Conservation (phyloP, 495 filamentous ascomycete genomes). For the Coniosporium apollinis region DNA sequence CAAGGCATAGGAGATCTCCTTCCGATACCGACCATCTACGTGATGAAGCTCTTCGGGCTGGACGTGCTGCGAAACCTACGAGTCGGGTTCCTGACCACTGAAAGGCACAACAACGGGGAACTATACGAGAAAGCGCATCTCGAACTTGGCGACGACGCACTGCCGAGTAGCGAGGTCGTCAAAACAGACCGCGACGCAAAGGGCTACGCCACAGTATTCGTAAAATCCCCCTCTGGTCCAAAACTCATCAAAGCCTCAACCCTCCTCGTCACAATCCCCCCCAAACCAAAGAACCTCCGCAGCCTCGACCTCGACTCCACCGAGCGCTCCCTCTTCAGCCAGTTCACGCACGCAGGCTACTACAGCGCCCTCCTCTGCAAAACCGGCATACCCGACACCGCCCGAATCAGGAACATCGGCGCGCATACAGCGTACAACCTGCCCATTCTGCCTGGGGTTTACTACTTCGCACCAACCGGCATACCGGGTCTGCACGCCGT, state of each 20-base stretch:
- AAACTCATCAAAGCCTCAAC: conserved; percentile 28
- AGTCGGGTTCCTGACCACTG: conserved; percentile 19
- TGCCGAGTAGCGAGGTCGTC: conserved; percentile 20
- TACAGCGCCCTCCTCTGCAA: conserved; percentile 28
- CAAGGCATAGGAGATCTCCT: conserved; percentile 28
- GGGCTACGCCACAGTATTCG: conserved; percentile 15
- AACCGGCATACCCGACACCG: conserved; percentile 23
- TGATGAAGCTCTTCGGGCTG: conserved; percentile 9
- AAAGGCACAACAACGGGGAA: conserved; percentile 23
- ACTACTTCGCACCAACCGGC: conserved; percentile 5
- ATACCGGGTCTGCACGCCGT: conserved; percentile 5
- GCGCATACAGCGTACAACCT: conserved; percentile 16
- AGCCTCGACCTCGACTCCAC: conserved; percentile 21
- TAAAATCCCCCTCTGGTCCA: conserved; percentile 21
- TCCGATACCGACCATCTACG: conserved; percentile 17
- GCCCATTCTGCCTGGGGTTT: conserved; percentile 10
- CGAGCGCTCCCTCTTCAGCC: conserved; percentile 25
- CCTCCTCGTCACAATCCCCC: conserved; percentile 31
- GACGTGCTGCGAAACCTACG: conserved; percentile 7
- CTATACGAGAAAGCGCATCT: conserved; percentile 25
- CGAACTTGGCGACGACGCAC: conserved; percentile 16
- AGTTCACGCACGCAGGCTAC: conserved; percentile 26
- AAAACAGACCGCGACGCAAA: conserved; percentile 14
- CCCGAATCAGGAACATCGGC: conserved; percentile 17
- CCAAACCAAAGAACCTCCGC: conserved; percentile 19